phyloP scores from a whole-genome alignment of 805 yeast species.

The Metschnikowia cerradonensis region DNA sequence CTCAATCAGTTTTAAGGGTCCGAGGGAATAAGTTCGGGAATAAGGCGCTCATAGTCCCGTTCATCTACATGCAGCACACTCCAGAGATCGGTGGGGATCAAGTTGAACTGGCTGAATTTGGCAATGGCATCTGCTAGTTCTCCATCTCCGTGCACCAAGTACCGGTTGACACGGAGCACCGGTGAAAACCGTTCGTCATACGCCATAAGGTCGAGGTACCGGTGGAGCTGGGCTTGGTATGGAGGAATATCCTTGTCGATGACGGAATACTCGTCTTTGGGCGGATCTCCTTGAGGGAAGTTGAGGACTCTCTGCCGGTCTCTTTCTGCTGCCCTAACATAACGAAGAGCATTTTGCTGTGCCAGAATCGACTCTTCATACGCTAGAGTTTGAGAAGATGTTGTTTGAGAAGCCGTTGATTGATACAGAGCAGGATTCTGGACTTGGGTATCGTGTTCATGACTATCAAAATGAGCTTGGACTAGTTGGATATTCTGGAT shows the following conservation, averaged over 20 bases:
- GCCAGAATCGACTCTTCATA: not conserved
- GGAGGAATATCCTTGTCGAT: conserved; percentile 19
- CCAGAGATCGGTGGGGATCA: conserved; percentile 25
- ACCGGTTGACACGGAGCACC: conserved; percentile 21
- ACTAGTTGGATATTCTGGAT: too few relatives aligned
- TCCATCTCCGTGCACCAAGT: conserved; percentile 17
- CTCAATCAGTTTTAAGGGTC: not conserved
- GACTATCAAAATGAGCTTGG: too few relatives aligned
- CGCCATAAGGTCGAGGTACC: conserved; percentile 20
- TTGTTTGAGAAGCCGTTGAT: too few relatives aligned
- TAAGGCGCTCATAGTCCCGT: conserved; percentile 21
- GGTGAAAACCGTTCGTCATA: conserved; percentile 25
- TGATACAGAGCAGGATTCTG: too few relatives aligned
- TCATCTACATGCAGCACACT: conserved; percentile 24
- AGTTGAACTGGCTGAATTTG: conserved; percentile 18
- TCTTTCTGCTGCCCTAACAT: conserved; percentile 15
- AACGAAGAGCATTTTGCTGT: conserved; percentile 8
- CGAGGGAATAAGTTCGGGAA: conserved; percentile 20
- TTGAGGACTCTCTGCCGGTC: conserved; percentile 13
- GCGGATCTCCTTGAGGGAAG: conserved; percentile 3
- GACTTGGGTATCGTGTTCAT: too few relatives aligned
- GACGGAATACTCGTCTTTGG: conserved; percentile 12
- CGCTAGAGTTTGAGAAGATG: too few relatives aligned
- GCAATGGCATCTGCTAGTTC: conserved; percentile 19
- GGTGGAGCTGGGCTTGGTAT: conserved; percentile 20